These are phyloP conservation scores for Adenanthera pavonina DNA, from an alignment of 306 rosid genomes.

Conservation along the genomic window DNA sequence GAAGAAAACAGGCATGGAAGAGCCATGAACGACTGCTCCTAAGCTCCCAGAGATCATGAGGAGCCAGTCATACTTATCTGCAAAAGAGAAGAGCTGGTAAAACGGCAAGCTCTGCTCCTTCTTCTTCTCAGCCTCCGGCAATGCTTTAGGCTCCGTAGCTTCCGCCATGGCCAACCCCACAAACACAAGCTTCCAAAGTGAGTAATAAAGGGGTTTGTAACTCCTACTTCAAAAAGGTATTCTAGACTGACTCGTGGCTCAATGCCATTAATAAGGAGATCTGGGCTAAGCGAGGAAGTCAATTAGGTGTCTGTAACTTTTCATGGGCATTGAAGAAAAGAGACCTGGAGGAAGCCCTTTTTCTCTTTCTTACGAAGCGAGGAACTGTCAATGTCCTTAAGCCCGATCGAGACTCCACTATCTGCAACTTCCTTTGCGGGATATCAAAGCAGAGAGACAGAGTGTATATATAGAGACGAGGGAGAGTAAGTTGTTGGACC, in stretches of 20 bases:
- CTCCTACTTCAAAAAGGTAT: background rate
- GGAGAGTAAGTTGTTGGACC: slow-evolving; percentile 46
- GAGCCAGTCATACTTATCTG: slow-evolving; percentile 83
- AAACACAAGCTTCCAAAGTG: slow-evolving; percentile 1
- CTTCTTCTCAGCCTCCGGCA: slow-evolving; percentile 94
- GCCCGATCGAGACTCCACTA: slow-evolving; percentile 31
- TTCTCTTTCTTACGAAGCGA: slow-evolving; percentile 42
- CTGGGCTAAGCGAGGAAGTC: slow-evolving; percentile 32
- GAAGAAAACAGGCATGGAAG: slow-evolving; percentile 97
- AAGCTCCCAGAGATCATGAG: slow-evolving; percentile 85
- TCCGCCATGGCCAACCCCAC: slow-evolving; percentile 58
- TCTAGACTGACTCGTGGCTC: slow-evolving; percentile 33
- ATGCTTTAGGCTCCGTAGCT: slow-evolving; percentile 56
- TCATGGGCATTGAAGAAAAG: slow-evolving; percentile 48
- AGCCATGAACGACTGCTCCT: slow-evolving; percentile 93
- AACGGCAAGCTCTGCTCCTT: slow-evolving; percentile 91
- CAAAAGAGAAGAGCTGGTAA: slow-evolving; percentile 85
- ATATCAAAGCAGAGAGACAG: slow-evolving; percentile 34
- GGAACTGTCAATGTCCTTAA: slow-evolving; percentile 61
- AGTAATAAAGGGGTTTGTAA: background rate
- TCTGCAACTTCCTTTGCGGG: slow-evolving; percentile 21
- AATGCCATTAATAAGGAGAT: slow-evolving; percentile 50
- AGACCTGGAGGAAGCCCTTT: slow-evolving; percentile 48
- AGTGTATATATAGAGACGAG: background rate
- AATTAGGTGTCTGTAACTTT: slow-evolving; percentile 15